Base-by-base conservation (phyloP, 2,329 filamentous ascomycete species). In the Madurella mycetomatis region DNA sequence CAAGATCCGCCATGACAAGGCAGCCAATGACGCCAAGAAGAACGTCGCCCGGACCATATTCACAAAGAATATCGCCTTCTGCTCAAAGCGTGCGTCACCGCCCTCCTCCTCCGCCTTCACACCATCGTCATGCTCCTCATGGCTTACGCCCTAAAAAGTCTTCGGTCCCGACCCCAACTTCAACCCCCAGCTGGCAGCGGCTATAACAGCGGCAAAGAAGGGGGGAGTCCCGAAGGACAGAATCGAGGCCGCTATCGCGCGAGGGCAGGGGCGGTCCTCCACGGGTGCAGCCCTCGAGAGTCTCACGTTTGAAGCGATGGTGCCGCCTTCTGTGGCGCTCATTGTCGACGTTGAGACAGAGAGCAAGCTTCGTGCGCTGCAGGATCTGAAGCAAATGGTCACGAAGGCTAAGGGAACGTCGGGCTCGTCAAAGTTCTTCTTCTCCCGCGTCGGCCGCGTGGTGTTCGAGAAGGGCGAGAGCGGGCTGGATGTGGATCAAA, bases 1-100 rank as follows among this genome's bases (percentile, higher is more conserved):
- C 54, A 95, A 94, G 66, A 97, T 96, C 73, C 89, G 87, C 67
- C 94, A 97, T 71, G 90, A 94, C 70, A 99, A 99, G 72, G 91
- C 87, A 49, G 89, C 86, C 58, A 87, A 86, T 54, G 94, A 99
- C 70, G 80, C 80, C 55, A 85, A 86, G 63, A 96, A 92, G 72
- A 90, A 84, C 71, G 80, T 80, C 42, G 79, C 86, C 62, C 85
- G 91, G 31, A 82, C 79, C 45, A 70, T 78, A 43, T 81, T 95
- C 63, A 79, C 86, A 18, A 85, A 88, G 62, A 82, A 87, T 56
- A 86, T 97, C 54, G 82, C 85, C 47, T 80, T 86, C 57, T 86
- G 85, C 55, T 89, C 89, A 1, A 91, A 88, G 74, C 75, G 88
- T 90, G 71, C 62, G 78, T 69, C 49, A 39, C 42, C 47, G 42